Conservation (phyloP, 371 early-diverging fungal genomes). For the Encephalitozoon intestinalis region DNA sequence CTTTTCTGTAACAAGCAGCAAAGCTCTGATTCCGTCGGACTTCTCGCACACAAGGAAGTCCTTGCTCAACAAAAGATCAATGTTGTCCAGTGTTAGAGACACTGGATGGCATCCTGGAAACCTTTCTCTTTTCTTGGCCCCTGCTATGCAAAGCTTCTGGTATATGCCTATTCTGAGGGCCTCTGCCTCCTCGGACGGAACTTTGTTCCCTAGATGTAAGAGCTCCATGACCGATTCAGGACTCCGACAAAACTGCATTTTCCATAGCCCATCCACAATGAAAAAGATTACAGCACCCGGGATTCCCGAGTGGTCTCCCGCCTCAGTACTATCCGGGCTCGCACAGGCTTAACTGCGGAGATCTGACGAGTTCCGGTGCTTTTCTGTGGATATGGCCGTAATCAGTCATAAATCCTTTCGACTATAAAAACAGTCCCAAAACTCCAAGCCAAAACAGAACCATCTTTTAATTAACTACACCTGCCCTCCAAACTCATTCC, state of each 20-base stretch:
- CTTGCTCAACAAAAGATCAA: conserved; percentile 68
- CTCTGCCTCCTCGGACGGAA: background rate
- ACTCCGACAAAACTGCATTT: background rate
- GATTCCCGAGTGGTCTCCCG: conserved; percentile 64
- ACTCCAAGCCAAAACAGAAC: background rate
- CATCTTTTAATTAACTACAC: background rate
- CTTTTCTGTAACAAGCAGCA: conserved; percentile 62
- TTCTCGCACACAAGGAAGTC: conserved; percentile 90
- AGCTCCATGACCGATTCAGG: background rate
- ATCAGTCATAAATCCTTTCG: background rate
- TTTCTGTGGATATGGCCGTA: conserved; percentile 63
- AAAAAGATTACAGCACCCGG: conserved; percentile 61
- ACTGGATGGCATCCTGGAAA: conserved; percentile 89
- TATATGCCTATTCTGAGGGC: background rate
- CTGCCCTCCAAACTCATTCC: background rate
- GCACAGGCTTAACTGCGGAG: conserved; percentile 63
- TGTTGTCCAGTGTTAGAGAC: conserved; percentile 67
- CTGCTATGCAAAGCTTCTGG: background rate
- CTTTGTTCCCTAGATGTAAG: background rate
- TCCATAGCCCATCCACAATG: background rate
- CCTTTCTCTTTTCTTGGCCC: background rate
- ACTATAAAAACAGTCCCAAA: background rate
- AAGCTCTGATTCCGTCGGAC: conserved; percentile 82
- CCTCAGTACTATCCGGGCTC: conserved; percentile 63
- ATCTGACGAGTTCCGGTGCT: conserved; percentile 64